These are phyloP conservation scores for Cymbidium sinense DNA, from an alignment of 106 monocot genomes.

Conservation along the genomic window DNA sequence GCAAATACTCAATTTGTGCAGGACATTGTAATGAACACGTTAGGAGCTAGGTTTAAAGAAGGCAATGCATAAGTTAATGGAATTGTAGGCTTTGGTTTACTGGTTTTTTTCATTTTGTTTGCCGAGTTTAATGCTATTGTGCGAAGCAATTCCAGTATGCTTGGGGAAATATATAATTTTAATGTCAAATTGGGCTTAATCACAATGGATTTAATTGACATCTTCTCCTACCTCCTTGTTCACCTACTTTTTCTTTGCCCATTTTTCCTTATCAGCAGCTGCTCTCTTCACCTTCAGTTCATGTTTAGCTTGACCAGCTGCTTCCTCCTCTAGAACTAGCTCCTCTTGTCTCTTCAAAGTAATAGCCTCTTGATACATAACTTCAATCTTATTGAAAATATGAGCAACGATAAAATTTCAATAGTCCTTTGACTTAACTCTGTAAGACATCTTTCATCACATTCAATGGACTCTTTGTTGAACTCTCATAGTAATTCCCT, in stretches of 20 bases:
- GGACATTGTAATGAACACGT: no score
- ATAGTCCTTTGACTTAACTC: constrained; percentile 77
- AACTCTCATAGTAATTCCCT: constrained; percentile 65
- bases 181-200: no score
- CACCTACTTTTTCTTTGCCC: constrained; percentile 89
- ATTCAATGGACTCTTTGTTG: constrained; percentile 72
- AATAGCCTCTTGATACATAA: constrained; percentile 87
- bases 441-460: constrained; percentile 81
- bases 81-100: no score
- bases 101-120: no score
- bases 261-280: constrained; percentile 71
- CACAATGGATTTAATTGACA: no score
- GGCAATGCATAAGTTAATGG: no score
- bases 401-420: constrained; percentile 80
- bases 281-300: constrained; percentile 71
- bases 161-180: no score
- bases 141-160: no score
- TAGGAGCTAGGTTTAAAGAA: no score
- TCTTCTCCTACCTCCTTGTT: no score
- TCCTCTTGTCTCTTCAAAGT: constrained; percentile 96
- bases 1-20: no score
- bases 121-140: no score
- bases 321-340: constrained; percentile 96
- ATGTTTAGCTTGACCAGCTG: constrained; percentile 66
- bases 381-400: constrained; percentile 96